Percentiles rank a stretch among this genome's conserved stretches.
These are phyloP conservation scores for Neurospora sp. DNA, from an alignment of 495 filamentous ascomycete species.

Conservation along the genomic window DNA sequence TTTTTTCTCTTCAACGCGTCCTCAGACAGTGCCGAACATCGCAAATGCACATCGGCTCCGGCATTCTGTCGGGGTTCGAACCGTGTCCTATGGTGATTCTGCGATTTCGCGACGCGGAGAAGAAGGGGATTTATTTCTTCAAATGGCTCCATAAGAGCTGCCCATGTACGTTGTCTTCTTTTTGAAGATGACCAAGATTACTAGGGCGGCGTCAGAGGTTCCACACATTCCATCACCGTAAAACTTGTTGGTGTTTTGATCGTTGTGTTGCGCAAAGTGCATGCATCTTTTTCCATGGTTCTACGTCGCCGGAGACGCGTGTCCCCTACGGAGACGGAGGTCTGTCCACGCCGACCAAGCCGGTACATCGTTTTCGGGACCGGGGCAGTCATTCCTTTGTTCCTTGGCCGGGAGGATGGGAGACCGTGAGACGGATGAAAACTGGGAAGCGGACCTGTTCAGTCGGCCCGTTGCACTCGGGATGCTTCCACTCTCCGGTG, in stretches of 20 bases:
- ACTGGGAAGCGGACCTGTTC: neutral
- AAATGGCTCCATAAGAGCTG: constrained; percentile 81
- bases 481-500: neutral
- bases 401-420: neutral
- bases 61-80: constrained; percentile 59
- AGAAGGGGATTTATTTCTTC: constrained; percentile 35
- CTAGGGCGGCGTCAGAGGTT: constrained; percentile 87
- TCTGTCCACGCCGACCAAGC: neutral
- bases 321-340: neutral
- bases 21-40: constrained; percentile 85
- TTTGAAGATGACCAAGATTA: constrained; percentile 40
- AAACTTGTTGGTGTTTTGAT: neutral
- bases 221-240: constrained; percentile 44
- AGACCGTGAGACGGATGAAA: neutral
- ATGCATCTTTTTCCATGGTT: neutral
- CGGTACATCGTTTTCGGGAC: neutral
- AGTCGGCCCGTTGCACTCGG: neutral
- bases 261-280: neutral
- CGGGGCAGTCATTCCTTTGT: neutral
- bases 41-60: constrained; percentile 42
- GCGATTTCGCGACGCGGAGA: constrained; percentile 85
- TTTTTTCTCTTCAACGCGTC: constrained; percentile 55
- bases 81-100: constrained; percentile 55
- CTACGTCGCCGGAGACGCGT: neutral
- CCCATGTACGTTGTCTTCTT: constrained; percentile 49